Base-by-base conservation (phyloP, 257 asterid genomes). In the Solanum corneliomulleri region DNA sequence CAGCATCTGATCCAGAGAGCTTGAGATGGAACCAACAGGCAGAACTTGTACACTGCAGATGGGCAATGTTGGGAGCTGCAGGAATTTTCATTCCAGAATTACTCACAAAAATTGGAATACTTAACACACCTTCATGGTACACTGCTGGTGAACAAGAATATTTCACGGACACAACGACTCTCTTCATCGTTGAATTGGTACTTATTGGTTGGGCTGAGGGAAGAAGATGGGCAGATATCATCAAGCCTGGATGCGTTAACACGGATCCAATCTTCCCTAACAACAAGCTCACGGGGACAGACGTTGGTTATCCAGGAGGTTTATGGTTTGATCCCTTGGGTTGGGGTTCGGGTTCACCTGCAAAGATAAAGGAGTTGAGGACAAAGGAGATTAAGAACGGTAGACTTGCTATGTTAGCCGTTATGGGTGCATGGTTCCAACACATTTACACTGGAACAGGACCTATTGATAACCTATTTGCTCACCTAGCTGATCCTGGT, bases 141-240 rank as follows among this genome's bases (percentile, higher is more conserved):
- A 90, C 94, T 6, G 99, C 99, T 12, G 99, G 99, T 10, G 99
- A 97, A 39, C 98, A 66, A 52, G 96, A 97, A 21, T 97, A 97
- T 94, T 97, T 97, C 94, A 93, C 99, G 2, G 99, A 97, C 58
- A 97, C 97, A 2, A 95, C 99, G 5, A 97, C 99, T 1, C 96
- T 97, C 49, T 96, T 97, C 88, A 47, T 95, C 13, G 82, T 97
- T 2, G 98, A 97, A 93, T 20, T 97, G 91, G 29, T 96, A n/a
- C 92, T 97, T 71, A 97, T 97, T 2, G 99, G 99, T 8, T 97
- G 99, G 99, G 99, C 99, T 3, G 99, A 97, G 95, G 99, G 99
- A 66, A 92, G 99, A 85, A 89, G 99, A 87, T 97, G 99, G 99
- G 98, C 99, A 1, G 99, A 97, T 91, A 97, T 97, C 87, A 87